Percentiles rank a stretch among this genome's conserved stretches.
Conservation (phyloP, 768 basidiomycete species). For the Pleurotus pulmonarius region DNA sequence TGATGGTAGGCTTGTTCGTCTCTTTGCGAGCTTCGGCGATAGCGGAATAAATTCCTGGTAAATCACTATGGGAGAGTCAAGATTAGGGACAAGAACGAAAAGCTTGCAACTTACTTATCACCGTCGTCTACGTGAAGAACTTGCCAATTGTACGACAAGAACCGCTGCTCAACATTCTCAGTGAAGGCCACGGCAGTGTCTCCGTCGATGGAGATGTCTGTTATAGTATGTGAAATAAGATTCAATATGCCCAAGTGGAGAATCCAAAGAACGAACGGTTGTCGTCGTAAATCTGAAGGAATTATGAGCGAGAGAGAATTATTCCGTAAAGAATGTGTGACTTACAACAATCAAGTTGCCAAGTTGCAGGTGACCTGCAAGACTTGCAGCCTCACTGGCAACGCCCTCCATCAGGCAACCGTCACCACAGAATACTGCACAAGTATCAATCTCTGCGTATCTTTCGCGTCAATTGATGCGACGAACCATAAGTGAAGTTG, state of each 20-base stretch:
- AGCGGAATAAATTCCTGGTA: constrained; percentile 71
- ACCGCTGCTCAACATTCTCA: constrained; percentile 86
- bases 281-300: constrained; percentile 81
- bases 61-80: constrained; percentile 46
- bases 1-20: constrained; percentile 82
- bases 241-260: background rate
- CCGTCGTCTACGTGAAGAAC: constrained; percentile 82
- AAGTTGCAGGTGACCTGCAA: constrained; percentile 91
- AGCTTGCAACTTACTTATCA: constrained; percentile 46
- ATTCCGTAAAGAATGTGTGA: constrained; percentile 12
- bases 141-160: constrained; percentile 92
- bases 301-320: constrained; percentile 9
- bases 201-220: constrained; percentile 96
- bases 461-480: background rate
- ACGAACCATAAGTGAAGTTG: constrained; percentile 83
- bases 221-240: constrained; percentile 8
- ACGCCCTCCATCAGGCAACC: constrained; percentile 98
- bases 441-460: background rate
- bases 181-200: constrained; percentile 92
- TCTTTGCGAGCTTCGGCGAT: constrained; percentile 75
- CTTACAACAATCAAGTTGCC: constrained; percentile 89
- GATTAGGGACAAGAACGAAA: constrained; percentile 7
- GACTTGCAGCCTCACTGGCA: constrained; percentile 85
- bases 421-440: constrained; percentile 83
- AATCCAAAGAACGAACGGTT: constrained; percentile 60